A percentile compares a stretch with the other conserved stretches of the same genome.
These are phyloP conservation scores for Phialemonium atrogriseum DNA, from an alignment of 2,329 filamentous ascomycete species.

Conservation along the genomic window DNA sequence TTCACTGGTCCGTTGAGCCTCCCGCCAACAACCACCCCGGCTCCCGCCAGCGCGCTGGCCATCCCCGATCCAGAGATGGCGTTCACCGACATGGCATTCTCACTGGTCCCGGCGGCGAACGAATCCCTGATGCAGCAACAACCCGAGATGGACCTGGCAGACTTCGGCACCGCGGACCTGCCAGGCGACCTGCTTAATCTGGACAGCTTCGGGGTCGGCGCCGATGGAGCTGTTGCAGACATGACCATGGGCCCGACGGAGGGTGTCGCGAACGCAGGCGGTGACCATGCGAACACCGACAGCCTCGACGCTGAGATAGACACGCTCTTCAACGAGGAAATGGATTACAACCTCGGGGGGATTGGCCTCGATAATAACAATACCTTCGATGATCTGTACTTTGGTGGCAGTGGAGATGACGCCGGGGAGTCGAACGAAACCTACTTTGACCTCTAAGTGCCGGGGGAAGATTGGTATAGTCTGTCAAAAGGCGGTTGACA, in stretches of 20 bases:
- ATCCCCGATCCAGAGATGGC: constrained; percentile 30
- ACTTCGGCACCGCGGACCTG: constrained; percentile 17
- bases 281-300: constrained; percentile 6
- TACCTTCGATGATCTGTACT: constrained; percentile 42
- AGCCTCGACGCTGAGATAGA: constrained; percentile 28
- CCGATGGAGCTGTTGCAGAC: constrained; percentile 5
- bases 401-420: constrained; percentile 26
- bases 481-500: neutral
- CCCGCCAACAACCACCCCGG: constrained; percentile 1
- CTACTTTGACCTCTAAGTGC: constrained; percentile 33
- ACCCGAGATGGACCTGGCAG: constrained; percentile 6
- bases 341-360: constrained; percentile 30
- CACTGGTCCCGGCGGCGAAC: constrained; percentile 34
- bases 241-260: constrained; percentile 6
- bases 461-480: no score
- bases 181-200: constrained; percentile 21
- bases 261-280: neutral
- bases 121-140: constrained; percentile 15
- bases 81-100: constrained; percentile 51
- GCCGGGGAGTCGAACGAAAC: constrained; percentile 37
- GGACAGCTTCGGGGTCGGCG: constrained; percentile 15
- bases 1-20: constrained; percentile 11
- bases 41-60: constrained; percentile 1
- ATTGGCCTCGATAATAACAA: constrained; percentile 28
- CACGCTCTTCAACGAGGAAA: constrained; percentile 35